Base-by-base conservation (phyloP, 2,329 filamentous ascomycete species). In the Clarireedia paspali region DNA sequence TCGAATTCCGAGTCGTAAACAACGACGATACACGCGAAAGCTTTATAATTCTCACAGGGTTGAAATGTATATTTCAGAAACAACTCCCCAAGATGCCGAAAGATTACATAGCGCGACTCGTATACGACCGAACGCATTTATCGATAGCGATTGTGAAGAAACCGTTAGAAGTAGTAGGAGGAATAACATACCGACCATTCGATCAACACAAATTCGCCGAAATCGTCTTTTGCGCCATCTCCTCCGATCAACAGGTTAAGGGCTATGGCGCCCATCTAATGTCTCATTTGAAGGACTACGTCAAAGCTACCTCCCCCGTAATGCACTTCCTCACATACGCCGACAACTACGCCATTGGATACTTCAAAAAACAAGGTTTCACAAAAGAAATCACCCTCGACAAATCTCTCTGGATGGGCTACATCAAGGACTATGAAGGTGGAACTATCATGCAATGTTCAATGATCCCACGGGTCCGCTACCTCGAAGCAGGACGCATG, bases 271-370 rank as follows among this genome's bases (percentile, higher is more conserved):
- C 94, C 10, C 92, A 97, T 76, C 78, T 99, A 20, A 99, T 99
- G 94, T 92, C 89, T 2, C 94, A 99, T 70, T 75, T 99, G 47
- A 99, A 99, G 72, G 87, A 99, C 75, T 99, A 96, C 66, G 94
- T 99, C 70, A 96, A 96, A 72, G 91, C 92, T 6, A 96, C 92
- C 0, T 95, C 89, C 53, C 86, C 91, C 62, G 91, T 99, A 48
- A 97, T 96, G 91, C 91, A 99, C 72, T 99, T 99, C 72, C 79
- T 99, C 2, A 99, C 94, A 1, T 99, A 99, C 68, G 94, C 94
- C 62, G 94, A 99, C 72, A 99, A 99, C 71, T 97, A 97, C 68
- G 94, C 94, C 40, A 99, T 96, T 62, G 94, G 94, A 10, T 99
- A 97, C 71, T 99, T 99, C 73, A 95, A 97, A 72, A 99, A 99